Conservation (phyloP, 805 yeast genomes). For the Candida maesae region DNA sequence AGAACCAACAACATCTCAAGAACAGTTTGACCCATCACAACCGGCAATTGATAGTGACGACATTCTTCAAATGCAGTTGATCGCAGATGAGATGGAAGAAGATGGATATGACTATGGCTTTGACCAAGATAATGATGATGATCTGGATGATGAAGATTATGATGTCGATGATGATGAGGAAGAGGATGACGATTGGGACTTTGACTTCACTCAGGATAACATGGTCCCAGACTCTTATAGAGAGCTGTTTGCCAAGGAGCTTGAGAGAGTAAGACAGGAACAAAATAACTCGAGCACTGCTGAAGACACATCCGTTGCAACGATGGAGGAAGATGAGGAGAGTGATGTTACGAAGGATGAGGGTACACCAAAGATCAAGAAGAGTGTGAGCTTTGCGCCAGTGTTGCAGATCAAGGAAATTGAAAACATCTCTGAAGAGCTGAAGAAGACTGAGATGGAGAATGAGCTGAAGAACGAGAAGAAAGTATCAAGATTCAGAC, state of each 20-base stretch:
- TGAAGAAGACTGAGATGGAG: conserved; percentile 35
- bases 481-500: conserved; percentile 24
- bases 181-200: conserved; percentile 25
- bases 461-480: too few species aligned
- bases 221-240: conserved; percentile 21
- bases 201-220: conserved; percentile 6
- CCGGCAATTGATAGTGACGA: conserved; percentile 41
- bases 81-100: conserved; percentile 45
- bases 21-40: conserved; percentile 3
- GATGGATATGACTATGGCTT: conserved; percentile 36
- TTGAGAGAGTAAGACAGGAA: conserved; percentile 20
- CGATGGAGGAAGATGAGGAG: conserved; percentile 9
- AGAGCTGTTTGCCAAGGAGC: conserved; percentile 21
- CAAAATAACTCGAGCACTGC: too few species aligned
- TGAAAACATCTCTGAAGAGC: conserved; percentile 49
- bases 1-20: not conserved
- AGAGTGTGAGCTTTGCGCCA: conserved; percentile 51
- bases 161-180: conserved; percentile 34
- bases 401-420: conserved; percentile 55
- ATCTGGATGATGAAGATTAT: conserved; percentile 24
- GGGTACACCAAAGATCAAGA: conserved; percentile 26
- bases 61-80: conserved; percentile 47
- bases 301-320: not conserved
- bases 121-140: conserved; percentile 19
- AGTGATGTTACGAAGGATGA: conserved; percentile 2